Conservation (phyloP, 768 basidiomycete genomes). For the Mycena epipterygia region DNA sequence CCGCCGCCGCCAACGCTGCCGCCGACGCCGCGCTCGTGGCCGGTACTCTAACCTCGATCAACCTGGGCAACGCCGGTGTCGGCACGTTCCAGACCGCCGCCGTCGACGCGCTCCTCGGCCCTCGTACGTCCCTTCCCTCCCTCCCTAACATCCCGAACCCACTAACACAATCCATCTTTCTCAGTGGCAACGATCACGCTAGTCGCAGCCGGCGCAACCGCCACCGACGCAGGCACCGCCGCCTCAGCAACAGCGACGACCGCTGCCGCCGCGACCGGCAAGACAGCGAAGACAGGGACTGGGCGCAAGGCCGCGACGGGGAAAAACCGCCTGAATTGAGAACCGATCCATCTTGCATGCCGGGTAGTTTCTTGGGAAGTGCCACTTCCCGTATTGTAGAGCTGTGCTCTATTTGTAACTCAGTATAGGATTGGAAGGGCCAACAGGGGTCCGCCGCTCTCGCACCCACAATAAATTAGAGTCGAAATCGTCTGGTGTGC, state of each 20-base stretch:
- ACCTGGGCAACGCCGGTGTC: conserved; percentile 42
- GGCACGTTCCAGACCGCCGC: conserved; percentile 36
- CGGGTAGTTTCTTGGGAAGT: not conserved
- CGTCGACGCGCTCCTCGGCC: conserved; percentile 39
- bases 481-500: no score
- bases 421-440: not conserved
- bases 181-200: not conserved
- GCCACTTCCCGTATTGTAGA: not conserved
- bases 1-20: conserved; percentile 35
- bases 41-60: conserved; percentile 38
- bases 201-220: not conserved
- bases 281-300: not conserved
- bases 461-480: no score
- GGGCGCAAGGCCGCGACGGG: not conserved
- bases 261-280: not conserved
- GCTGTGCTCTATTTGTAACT: not conserved
- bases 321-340: not conserved
- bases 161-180: not conserved
- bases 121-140: conserved; percentile 22
- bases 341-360: not conserved
- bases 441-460: not conserved
- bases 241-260: not conserved
- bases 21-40: conserved; percentile 30
- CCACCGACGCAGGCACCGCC: not conserved
- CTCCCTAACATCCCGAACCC: not conserved